Conservation (phyloP, 2,329 filamentous ascomycete species). For the Trichoderma simmonsii region DNA sequence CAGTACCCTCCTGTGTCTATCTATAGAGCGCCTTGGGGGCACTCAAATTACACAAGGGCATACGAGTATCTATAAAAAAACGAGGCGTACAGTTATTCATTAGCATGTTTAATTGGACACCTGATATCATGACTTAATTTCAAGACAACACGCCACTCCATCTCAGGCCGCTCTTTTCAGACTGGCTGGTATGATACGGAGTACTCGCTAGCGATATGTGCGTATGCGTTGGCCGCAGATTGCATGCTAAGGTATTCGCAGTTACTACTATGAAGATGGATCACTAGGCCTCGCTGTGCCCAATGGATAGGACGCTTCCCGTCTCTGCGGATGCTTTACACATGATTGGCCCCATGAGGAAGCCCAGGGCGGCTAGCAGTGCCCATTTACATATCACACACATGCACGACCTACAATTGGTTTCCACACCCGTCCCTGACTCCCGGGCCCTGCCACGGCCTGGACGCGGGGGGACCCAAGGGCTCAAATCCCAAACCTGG, state of each 20-base stretch:
- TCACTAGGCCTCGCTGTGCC: neutral
- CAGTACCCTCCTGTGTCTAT: neutral
- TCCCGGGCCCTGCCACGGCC: conserved; percentile 12
- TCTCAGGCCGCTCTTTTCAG: neutral
- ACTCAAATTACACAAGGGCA: neutral
- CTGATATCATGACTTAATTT: neutral
- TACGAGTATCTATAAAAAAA: neutral
- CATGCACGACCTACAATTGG: conserved; percentile 18
- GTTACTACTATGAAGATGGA: neutral
- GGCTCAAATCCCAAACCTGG: conserved; percentile 14
- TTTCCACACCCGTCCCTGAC: conserved; percentile 20
- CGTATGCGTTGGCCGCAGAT: conserved; percentile 4
- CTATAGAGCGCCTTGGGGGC: neutral
- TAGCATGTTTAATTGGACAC: neutral
- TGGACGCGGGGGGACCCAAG: conserved; percentile 14
- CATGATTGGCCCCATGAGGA: conserved; percentile 4
- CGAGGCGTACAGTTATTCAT: neutral
- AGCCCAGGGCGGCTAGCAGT: conserved; percentile 14
- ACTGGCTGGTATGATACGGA: neutral
- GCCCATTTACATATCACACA: conserved; percentile 13
- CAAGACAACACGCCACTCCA: neutral
- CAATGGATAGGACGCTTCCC: neutral
- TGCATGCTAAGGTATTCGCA: neutral
- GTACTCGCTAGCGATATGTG: neutral
- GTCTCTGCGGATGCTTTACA: neutral